Base-by-base conservation (phyloP, 2,329 filamentous ascomycete species). In the Monilinia fructigena region DNA sequence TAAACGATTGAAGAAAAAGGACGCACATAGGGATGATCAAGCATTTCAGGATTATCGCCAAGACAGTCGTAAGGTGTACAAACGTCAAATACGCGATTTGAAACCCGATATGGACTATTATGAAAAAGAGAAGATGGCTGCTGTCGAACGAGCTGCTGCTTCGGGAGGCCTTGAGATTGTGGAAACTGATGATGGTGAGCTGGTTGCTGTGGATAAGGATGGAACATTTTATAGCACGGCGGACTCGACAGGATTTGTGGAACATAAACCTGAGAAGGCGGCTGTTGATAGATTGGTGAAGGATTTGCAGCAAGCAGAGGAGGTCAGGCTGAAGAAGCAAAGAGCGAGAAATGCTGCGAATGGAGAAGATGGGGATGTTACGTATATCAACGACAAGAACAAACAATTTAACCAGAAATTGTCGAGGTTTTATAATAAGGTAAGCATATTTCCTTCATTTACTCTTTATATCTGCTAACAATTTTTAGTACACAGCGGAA, bases 301-400 rank as follows among this genome's bases (percentile, higher is more conserved):
- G 20, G 93, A 98, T 76, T 80, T 98, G 75, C 86, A 88, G 76
- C 93, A 94, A 81, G 92, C 93, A 1, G 95, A 99, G 79, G 93
- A 96, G 73, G 85, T 88, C 63, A 84, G 93, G 62, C 76, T 96
- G 75, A 96, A 93, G 84, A 96, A 96, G 82, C 85, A 93, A 74
- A 88, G 86, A 77, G 92, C 96, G 71, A 85, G 93, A 63, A 87
- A 90, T 77, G 86, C 86, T 16, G 86, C 88, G 76, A 89, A 89
- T 69, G 92, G 93, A 67, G 93, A 96, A 70, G 91, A 93, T 58
- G 89, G 87, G 38, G 95, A 99, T 78, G 91, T 98, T 74, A 98
- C 94, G 10, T 98, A 97, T 80, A 99, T 99, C 85, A 99, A 99
- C 80, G 93, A 97, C 80, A 97, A 99, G 89, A 99, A 99, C 84